These are phyloP conservation scores for Saturnispora galanensis DNA, from an alignment of 805 yeast species.

Conservation along the genomic window DNA sequence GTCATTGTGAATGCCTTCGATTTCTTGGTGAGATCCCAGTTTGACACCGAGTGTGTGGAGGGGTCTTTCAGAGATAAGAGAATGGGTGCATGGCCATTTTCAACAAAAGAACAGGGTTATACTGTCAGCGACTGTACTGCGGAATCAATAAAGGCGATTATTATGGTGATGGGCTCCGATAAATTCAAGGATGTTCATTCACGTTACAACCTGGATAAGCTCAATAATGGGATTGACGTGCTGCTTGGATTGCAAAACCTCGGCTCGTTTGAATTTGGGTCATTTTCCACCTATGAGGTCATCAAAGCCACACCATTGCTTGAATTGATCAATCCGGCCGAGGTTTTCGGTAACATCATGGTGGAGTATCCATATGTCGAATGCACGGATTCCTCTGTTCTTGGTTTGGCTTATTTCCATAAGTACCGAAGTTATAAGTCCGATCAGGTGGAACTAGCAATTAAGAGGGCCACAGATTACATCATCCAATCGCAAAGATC, in stretches of 20 bases:
- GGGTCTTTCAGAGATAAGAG: conserved; percentile 79
- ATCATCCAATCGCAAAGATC: conserved; percentile 55
- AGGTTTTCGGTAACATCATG: conserved; percentile 96
- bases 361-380: conserved; percentile 98
- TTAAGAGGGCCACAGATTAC: conserved; percentile 63
- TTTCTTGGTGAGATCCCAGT: conserved; percentile 76
- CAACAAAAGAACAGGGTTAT: conserved; percentile 92
- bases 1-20: conserved; percentile 55
- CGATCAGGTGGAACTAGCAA: conserved; percentile 57
- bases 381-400: conserved; percentile 90
- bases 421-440: conserved; percentile 55
- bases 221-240: conserved; percentile 67
- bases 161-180: conserved; percentile 74
- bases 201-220: conserved; percentile 38
- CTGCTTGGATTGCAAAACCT: conserved; percentile 68
- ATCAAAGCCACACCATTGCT: conserved; percentile 71
- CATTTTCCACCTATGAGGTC: conserved; percentile 84
- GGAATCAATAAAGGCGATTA: conserved; percentile 85
- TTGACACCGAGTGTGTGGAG: conserved; percentile 64
- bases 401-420: conserved; percentile 76
- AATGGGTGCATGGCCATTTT: conserved; percentile 91
- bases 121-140: conserved; percentile 97
- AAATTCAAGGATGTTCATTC: conserved; percentile 32
- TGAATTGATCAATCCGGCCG: conserved; percentile 88
- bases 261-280: conserved; percentile 74